Evolutionary conservation across 148 eudicot genomes (phyloP), one percentile per base, ranked within the genome.

Genomic region (Spergularia bocconei): DNA sequence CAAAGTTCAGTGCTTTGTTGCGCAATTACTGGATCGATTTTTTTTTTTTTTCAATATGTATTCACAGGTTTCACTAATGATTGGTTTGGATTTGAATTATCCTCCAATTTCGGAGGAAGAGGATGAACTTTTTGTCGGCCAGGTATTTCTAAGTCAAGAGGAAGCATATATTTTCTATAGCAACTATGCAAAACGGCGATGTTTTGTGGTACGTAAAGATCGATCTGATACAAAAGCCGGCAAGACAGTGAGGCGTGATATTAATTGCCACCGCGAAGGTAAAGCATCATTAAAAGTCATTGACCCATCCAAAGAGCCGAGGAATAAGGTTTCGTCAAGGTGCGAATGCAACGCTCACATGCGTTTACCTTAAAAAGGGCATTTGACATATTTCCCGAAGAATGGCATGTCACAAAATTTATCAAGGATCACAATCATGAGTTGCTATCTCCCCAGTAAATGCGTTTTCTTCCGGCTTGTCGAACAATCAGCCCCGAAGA

Each of bases 381-480:
- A 44, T 44, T 44, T 9, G 48, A 44, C 48, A 44, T 44, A 44
- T 44, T 44, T 44, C 48, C 48, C 48, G 10, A 44, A 44, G 48
- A 44, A 44, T 59, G 63, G 29, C 63, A 59, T 59, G 63, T 59
- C 63, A 59, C 29, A n/a, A 7, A 17, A 59, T 20, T 59, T 44
- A 9, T 44, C 48, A 44, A 59, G 19, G 63, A 19, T 3, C 63
- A 59, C 19, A 59, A 59, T 12, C 33, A 59, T 19, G 65, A 62
- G 7, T 2, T 62, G 15, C 25, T 62, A 12, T 53, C 56, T 53
- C 48, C 56, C 19, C 14, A 25, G 23, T 50, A 73, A 23, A 23
- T 52, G 9, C 2, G 69, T 25, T 66, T 79, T 19, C 72, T 79
- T 73, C 67, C 81, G 39, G 25, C 51, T 23, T 72, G 68, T 60